Evolutionary conservation across 257 asterid species (phyloP), one percentile per base, ranked within the genome.

Genomic region (Rauvolfia tetraphylla): DNA sequence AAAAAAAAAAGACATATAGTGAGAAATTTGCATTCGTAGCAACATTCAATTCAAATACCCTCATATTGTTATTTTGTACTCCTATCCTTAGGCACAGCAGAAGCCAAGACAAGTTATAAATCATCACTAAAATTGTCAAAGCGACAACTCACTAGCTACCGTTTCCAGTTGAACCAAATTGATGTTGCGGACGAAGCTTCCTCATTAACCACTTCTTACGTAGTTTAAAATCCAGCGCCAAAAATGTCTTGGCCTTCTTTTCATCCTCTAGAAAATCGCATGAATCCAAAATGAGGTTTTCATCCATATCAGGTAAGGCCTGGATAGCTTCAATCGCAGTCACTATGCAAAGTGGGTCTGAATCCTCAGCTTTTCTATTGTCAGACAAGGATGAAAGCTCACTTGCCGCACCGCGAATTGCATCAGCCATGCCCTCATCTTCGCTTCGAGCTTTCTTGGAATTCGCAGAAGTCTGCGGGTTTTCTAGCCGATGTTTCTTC

Each of bases 251-350:
- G 7, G 85, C 89, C 57, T 67, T 85, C 73, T 69, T 83, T 31
- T 78, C 85, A 73, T 83, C 87, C 80, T 85, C 89, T 78, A 78
- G 63, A 71, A 80, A 83, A 76, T 83, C 89, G 59, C 86, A 85
- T 41, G 85, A 86, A 76, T 80, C 87, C 87, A 85, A 78, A 68
- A 85, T 80, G 58, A 80, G 82, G 54, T 76, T 82, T 76, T 78
- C 86, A 79, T 78, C 82, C 81, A n/a, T n/a, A n/a, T n/a, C n/a
- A n/a, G n/a, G n/a, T n/a, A n/a, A n/a, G n/a, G n/a, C n/a, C 75
- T 83, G 85, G 39, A 85, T 76, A 11, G 83, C 81, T 44, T 78
- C 76, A 8, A 85, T 80, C 5, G 82, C 83, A 5, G 25, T 38
- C 72, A 80, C 83, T 42, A 82, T 80, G 27, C 83, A 69, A 68